These are phyloP conservation scores for Paramecium sonneborni DNA, from an alignment of 73 alveolate species.

Conservation along the genomic window DNA sequence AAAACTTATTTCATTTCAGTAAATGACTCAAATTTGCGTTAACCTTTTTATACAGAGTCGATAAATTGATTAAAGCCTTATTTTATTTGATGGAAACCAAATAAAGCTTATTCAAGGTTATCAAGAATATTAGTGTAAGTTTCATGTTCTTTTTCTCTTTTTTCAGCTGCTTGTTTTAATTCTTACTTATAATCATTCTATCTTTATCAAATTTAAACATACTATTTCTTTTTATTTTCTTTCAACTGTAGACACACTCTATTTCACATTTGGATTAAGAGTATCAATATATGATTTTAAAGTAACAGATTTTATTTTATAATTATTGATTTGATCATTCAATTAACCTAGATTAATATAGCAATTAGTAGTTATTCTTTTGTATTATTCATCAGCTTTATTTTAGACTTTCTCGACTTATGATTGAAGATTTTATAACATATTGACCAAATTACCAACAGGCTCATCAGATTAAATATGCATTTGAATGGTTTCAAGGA, in stretches of 20 bases:
- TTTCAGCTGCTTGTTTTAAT: not conserved
- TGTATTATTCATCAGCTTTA: not conserved
- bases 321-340: not conserved
- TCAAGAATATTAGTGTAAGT: not conserved
- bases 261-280: not conserved
- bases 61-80: not conserved
- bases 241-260: conserved; percentile 1
- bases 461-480: conserved; percentile 51
- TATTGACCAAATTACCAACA: conserved; percentile 4
- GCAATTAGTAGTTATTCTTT: conserved; percentile 9
- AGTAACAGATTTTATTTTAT: not conserved
- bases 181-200: conserved; percentile 30
- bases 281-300: conserved; percentile 14
- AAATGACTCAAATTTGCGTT: conserved; percentile 38
- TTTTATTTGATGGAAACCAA: conserved; percentile 8
- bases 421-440: not conserved
- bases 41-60: not conserved
- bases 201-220: not conserved
- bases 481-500: conserved; percentile 43
- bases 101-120: conserved; percentile 30
- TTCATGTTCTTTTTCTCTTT: conserved; percentile 14
- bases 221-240: conserved; percentile 35
- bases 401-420: not conserved
- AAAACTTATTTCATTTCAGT: not conserved
- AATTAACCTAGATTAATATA: not conserved